Percentiles rank a stretch among this genome's conserved stretches.
Evolutionary conservation across 1,284 basidiomycete species (phyloP).

Genomic region (Malassezia equina): DNA sequence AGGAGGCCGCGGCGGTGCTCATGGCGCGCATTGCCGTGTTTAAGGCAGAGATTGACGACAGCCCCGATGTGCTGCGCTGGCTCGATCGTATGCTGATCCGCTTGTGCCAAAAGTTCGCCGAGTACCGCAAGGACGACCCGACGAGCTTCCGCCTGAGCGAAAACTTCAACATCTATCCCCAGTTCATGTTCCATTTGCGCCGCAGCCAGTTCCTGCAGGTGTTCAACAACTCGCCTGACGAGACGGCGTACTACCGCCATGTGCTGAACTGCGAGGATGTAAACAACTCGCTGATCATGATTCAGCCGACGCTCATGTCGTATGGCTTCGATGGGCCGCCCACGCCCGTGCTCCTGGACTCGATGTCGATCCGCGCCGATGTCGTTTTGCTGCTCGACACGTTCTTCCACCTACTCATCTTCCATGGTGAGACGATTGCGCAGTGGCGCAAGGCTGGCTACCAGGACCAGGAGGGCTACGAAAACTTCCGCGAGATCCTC

Average conservation of each 20-base stretch:
- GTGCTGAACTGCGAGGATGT: constrained; percentile 95
- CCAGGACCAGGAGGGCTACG: constrained; percentile 96
- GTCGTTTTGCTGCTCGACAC: constrained; percentile 96
- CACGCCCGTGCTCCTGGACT: constrained; percentile 90
- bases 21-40: constrained; percentile 99
- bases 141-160: constrained; percentile 83
- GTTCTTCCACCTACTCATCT: constrained; percentile 99
- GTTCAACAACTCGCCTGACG: constrained; percentile 98
- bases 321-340: constrained; percentile 84
- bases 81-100: constrained; percentile 97
- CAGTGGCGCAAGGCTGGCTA: constrained; percentile 99
- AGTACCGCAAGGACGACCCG: constrained; percentile 96
- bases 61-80: constrained; percentile 92
- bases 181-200: constrained; percentile 99
- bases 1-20: constrained; percentile 92
- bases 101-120: constrained; percentile 97
- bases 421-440: constrained; percentile 93
- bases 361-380: constrained; percentile 92
- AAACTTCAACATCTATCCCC: constrained; percentile 98
- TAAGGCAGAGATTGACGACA: constrained; percentile 98
- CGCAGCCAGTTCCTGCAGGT: constrained; percentile 97
- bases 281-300: constrained; percentile 99
- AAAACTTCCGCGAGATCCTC: constrained; percentile 91
- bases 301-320: constrained; percentile 98
- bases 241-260: constrained; percentile 98